These are phyloP conservation scores for Phyllosticta citribraziliensis DNA, from an alignment of 2,329 filamentous ascomycete species.

Conservation along the genomic window DNA sequence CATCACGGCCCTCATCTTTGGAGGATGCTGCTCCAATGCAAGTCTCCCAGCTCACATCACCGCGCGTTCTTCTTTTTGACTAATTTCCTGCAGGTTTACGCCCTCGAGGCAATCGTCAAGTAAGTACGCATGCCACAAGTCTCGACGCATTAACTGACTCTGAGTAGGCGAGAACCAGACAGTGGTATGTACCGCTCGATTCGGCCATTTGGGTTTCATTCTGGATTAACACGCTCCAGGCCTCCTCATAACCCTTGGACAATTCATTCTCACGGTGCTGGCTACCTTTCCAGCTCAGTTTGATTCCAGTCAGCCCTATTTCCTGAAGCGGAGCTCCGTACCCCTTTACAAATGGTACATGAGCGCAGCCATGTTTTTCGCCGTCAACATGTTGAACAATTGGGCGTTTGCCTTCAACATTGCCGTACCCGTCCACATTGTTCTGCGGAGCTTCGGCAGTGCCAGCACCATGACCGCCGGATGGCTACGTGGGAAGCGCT, in stretches of 20 bases:
- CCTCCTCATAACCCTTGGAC: slow-evolving; percentile 47
- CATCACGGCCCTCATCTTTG: slow-evolving; percentile 83
- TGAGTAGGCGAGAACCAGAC: slow-evolving; percentile 62
- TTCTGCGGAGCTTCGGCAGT: slow-evolving; percentile 86
- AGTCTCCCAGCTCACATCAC: slow-evolving; percentile 22
- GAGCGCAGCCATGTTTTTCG: slow-evolving; percentile 85
- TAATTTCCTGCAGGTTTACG: slow-evolving; percentile 60
- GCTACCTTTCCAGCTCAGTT: slow-evolving; percentile 37
- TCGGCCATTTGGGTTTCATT: not conserved
- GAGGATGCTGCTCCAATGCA: slow-evolving; percentile 90
- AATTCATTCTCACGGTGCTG: slow-evolving; percentile 55
- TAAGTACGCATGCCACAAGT: slow-evolving; percentile 37
- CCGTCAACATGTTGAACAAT: slow-evolving; percentile 93
- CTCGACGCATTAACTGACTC: slow-evolving; percentile 14
- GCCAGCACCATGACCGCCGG: slow-evolving; percentile 94
- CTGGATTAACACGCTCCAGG: slow-evolving; percentile 37
- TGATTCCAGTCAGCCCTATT: slow-evolving; percentile 53
- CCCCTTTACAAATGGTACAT: slow-evolving; percentile 76
- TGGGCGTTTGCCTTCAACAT: slow-evolving; percentile 97
- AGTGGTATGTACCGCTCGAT: slow-evolving; percentile 53
- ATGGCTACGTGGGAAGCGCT: slow-evolving; percentile 74
- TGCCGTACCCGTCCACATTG: slow-evolving; percentile 93
- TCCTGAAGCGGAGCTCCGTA: slow-evolving; percentile 66
- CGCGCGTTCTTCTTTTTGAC: slow-evolving; percentile 14
- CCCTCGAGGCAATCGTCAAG: slow-evolving; percentile 90